Evolutionary conservation across 2,329 filamentous ascomycete genomes (phyloP).

Genomic region (Cladosporium velox): DNA sequence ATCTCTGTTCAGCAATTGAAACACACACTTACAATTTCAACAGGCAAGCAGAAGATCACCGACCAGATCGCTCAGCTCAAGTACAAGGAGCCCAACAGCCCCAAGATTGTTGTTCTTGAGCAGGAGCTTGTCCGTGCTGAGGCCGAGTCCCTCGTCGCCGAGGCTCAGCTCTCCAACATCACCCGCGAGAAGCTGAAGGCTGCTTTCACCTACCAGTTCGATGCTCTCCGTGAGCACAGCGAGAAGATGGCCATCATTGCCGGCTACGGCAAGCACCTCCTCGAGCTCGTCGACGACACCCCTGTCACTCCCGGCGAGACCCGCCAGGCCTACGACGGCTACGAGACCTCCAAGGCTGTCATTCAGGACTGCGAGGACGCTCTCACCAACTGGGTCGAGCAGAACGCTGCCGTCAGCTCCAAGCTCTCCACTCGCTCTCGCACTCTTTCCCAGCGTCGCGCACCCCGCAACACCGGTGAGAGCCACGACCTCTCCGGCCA

Average conservation of each 20-base stretch:
- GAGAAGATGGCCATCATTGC: constrained; percentile 98
- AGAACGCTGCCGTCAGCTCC: constrained; percentile 83
- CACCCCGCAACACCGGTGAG: constrained; percentile 65
- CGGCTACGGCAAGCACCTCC: constrained; percentile 95
- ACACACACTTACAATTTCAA: neutral
- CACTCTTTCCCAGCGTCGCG: constrained; percentile 81
- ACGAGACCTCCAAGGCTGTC: constrained; percentile 96
- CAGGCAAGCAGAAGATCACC: constrained; percentile 98
- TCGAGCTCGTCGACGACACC: constrained; percentile 93
- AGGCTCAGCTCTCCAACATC: constrained; percentile 98
- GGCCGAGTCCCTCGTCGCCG: constrained; percentile 96
- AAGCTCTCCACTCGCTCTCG: constrained; percentile 86
- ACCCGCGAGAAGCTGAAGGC: constrained; percentile 99
- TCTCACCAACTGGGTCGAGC: constrained; percentile 93
- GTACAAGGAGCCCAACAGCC: constrained; percentile 99
- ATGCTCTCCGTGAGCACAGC: constrained; percentile 93
- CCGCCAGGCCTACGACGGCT: constrained; percentile 92
- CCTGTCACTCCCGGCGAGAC: constrained; percentile 97
- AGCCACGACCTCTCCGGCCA: constrained; percentile 81
- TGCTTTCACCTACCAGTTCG: constrained; percentile 96
- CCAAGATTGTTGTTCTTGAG: constrained; percentile 95
- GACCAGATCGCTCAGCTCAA: constrained; percentile 98
- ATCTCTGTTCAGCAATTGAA: neutral
- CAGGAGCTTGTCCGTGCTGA: constrained; percentile 98
- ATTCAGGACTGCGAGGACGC: constrained; percentile 99